Conservation (phyloP, 208 protist genomes). For the Acanthamoeba lenticulata region DNA sequence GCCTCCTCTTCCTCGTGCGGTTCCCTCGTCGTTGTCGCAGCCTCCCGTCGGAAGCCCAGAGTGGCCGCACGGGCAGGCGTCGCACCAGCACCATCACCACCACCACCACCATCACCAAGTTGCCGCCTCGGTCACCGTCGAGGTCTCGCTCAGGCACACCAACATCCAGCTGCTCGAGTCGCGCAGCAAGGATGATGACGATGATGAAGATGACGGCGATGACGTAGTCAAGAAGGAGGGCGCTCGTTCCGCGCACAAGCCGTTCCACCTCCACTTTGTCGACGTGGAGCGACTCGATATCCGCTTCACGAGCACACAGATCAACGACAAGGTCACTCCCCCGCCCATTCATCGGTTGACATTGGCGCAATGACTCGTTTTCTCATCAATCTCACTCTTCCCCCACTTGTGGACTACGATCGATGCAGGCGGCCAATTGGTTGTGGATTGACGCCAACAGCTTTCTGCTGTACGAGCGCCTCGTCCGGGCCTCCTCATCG, state of each 20-base stretch:
- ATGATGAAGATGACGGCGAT: not conserved
- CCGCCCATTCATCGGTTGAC: not conserved
- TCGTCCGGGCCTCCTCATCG: not conserved
- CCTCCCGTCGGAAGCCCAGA: too few relatives aligned
- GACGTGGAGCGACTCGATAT: not conserved
- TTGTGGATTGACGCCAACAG: not conserved
- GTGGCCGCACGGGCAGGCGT: too few relatives aligned
- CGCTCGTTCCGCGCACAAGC: not conserved
- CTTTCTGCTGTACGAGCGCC: not conserved
- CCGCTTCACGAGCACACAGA: not conserved
- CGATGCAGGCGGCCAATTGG: not conserved
- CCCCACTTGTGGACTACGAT: not conserved
- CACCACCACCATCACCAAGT: too few relatives aligned
- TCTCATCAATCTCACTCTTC: not conserved
- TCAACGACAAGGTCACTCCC: not conserved
- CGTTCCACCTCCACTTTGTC: slow-evolving; percentile 28
- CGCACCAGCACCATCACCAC: too few relatives aligned
- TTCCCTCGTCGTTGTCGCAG: too few relatives aligned
- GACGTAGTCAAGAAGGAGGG: not conserved
- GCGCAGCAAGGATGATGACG: not conserved
- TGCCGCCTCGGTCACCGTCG: not conserved
- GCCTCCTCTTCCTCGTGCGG: too few relatives aligned
- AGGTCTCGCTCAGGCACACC: not conserved
- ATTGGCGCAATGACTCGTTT: too few relatives aligned
- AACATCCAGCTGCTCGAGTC: not conserved